Conservation (phyloP, 139 green algal species). For the Tetraselmis chui region DNA sequence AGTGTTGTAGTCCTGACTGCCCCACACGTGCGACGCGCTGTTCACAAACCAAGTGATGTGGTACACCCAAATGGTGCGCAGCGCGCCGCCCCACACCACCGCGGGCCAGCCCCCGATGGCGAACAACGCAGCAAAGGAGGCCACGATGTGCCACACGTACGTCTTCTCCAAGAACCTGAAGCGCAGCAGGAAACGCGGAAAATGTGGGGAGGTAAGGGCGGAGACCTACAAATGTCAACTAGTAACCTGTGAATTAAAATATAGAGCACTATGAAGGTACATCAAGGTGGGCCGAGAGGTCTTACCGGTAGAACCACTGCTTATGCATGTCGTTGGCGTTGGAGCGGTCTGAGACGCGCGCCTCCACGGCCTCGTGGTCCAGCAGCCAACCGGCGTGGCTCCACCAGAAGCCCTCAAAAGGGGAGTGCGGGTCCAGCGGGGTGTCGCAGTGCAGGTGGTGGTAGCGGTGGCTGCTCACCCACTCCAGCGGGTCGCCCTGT, state of each 20-base stretch:
- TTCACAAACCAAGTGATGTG: constrained; percentile 65
- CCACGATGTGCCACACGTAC: constrained; percentile 49
- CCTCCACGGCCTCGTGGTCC: constrained; percentile 46
- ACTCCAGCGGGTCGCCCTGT: constrained; percentile 45
- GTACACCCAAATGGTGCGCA: constrained; percentile 40
- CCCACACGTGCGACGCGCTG: constrained; percentile 66
- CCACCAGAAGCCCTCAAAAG: constrained; percentile 66
- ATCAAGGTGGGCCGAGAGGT: too few species aligned
- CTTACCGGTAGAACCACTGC: constrained; percentile 57
- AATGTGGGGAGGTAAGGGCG: neutral
- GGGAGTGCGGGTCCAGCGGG: constrained; percentile 55
- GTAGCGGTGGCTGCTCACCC: constrained; percentile 52
- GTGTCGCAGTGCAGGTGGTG: constrained; percentile 72
- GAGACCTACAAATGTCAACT: neutral
- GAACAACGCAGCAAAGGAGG: constrained; percentile 21
- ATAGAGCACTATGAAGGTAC: too few species aligned
- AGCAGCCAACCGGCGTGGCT: constrained; percentile 68
- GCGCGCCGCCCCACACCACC: constrained; percentile 39
- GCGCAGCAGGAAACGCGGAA: constrained; percentile 32
- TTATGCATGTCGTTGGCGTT: constrained; percentile 59
- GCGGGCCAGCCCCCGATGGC: constrained; percentile 34
- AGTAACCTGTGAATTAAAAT: too few species aligned
- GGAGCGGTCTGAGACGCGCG: constrained; percentile 15
- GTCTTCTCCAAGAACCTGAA: constrained; percentile 52
- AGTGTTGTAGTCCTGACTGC: constrained; percentile 43